Evolutionary conservation across 2,329 filamentous ascomycete genomes (phyloP).

Genomic region (Elsinoe fawcettii): DNA sequence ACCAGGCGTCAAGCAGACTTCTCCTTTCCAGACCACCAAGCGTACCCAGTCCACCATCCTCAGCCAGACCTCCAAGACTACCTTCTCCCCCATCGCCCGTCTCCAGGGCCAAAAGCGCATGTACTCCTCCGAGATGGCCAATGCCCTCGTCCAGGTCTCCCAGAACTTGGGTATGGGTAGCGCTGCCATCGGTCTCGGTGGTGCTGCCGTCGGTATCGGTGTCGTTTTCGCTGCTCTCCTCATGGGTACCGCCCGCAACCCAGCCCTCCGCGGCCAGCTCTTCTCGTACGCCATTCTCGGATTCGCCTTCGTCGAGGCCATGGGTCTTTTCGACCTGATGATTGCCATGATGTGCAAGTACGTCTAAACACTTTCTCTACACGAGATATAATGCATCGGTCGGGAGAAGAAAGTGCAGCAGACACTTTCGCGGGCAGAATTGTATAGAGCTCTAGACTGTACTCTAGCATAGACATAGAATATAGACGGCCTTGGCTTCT

Average conservation of each 20-base stretch:
- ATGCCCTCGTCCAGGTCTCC: slow-evolving; percentile 82
- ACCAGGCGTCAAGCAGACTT: slow-evolving; percentile 33
- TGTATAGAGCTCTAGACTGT: slow-evolving; percentile 8
- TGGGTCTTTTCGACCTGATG: slow-evolving; percentile 83
- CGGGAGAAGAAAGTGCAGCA: not conserved
- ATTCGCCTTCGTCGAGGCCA: slow-evolving; percentile 92
- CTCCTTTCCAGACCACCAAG: slow-evolving; percentile 67
- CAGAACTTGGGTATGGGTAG: slow-evolving; percentile 85
- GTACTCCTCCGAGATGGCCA: slow-evolving; percentile 83
- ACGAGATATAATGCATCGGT: not conserved
- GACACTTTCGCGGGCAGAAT: not conserved
- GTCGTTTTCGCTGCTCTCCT: slow-evolving; percentile 87
- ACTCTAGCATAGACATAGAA: slow-evolving; percentile 12
- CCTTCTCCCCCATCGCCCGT: slow-evolving; percentile 21
- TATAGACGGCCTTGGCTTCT: not conserved
- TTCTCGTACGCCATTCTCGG: slow-evolving; percentile 94
- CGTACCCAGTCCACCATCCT: slow-evolving; percentile 57
- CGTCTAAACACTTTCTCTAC: slow-evolving; percentile 26
- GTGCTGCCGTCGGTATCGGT: slow-evolving; percentile 86
- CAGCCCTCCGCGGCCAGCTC: slow-evolving; percentile 86
- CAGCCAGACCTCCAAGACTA: slow-evolving; percentile 38
- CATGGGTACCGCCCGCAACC: slow-evolving; percentile 87
- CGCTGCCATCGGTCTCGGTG: slow-evolving; percentile 74
- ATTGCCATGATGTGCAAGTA: slow-evolving; percentile 84
- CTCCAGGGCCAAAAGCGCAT: slow-evolving; percentile 51